phyloP scores from a whole-genome alignment of 495 filamentous ascomycete species.

The Penicillium chermesinum region DNA sequence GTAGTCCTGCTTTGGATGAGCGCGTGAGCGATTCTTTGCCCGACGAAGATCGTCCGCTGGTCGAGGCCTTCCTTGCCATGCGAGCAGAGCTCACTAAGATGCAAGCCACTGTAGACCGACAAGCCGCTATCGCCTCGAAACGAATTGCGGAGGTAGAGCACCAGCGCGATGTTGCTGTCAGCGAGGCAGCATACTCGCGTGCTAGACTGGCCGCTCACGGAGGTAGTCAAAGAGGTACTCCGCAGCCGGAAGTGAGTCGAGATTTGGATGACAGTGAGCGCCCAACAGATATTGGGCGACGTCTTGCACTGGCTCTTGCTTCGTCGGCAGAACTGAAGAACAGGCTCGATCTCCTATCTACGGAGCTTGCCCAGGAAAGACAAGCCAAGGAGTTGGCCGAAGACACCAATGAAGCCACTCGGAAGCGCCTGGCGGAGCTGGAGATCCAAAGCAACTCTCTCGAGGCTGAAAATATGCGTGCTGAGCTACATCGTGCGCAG shows the following conservation, averaged over 20 bases:
- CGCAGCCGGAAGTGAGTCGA: constrained; percentile 59
- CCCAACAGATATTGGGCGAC: constrained; percentile 69
- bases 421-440: constrained; percentile 76
- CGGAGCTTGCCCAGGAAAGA: constrained; percentile 74
- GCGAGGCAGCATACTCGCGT: constrained; percentile 90
- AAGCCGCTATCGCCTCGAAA: constrained; percentile 76
- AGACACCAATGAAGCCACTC: constrained; percentile 75
- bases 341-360: constrained; percentile 58
- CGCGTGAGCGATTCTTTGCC: constrained; percentile 69
- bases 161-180: constrained; percentile 85
- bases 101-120: constrained; percentile 79
- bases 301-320: constrained; percentile 74
- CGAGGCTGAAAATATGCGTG: constrained; percentile 78
- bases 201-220: constrained; percentile 82
- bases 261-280: constrained; percentile 61
- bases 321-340: constrained; percentile 69
- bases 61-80: constrained; percentile 92
- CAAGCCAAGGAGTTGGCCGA: constrained; percentile 78
- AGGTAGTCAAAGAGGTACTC: constrained; percentile 64
- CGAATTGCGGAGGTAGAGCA: constrained; percentile 89
- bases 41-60: constrained; percentile 84
- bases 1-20: constrained; percentile 71
- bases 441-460: constrained; percentile 78
- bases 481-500: constrained; percentile 74
- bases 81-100: constrained; percentile 69